Conservation (phyloP, 2,329 filamentous ascomycete genomes). For the Colletotrichum lini region DNA sequence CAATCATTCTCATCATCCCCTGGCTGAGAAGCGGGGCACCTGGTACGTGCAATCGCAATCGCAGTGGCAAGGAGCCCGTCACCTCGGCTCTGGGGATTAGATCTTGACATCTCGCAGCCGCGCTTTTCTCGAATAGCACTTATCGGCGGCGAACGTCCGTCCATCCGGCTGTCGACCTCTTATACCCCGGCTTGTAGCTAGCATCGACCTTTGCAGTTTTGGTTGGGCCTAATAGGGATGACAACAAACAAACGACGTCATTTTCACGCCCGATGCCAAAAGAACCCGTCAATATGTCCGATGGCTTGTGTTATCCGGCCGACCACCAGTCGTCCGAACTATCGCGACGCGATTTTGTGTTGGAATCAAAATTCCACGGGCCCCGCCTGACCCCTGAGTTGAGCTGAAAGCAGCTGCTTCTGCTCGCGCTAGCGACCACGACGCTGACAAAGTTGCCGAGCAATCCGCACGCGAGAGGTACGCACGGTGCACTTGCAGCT, state of each 20-base stretch:
- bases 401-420: conserved; percentile 19
- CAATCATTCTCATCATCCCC: neutral
- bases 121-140: conserved; percentile 15
- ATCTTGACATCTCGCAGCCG: conserved; percentile 16
- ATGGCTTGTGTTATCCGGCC: conserved; percentile 4
- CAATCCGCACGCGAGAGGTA: conserved; percentile 5
- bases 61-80: conserved; percentile 5
- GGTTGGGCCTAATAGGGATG: neutral
- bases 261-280: too few species aligned
- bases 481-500: conserved; percentile 36
- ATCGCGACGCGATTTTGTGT: neutral
- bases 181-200: conserved; percentile 15
- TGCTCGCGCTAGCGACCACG: conserved; percentile 9
- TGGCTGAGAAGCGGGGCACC: neutral
- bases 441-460: conserved; percentile 34
- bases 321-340: conserved; percentile 10
- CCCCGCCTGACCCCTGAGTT: neutral
- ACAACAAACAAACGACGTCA: conserved; percentile 11
- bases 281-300: conserved; percentile 3
- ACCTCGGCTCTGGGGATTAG: conserved; percentile 10
- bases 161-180: conserved; percentile 10
- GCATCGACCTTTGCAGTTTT: neutral
- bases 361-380: neutral
- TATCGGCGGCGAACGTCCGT: conserved; percentile 17
- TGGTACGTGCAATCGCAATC: conserved; percentile 16